Evolutionary conservation across 2,329 filamentous ascomycete species (phyloP).

Genomic region (Colletotrichum sp.): DNA sequence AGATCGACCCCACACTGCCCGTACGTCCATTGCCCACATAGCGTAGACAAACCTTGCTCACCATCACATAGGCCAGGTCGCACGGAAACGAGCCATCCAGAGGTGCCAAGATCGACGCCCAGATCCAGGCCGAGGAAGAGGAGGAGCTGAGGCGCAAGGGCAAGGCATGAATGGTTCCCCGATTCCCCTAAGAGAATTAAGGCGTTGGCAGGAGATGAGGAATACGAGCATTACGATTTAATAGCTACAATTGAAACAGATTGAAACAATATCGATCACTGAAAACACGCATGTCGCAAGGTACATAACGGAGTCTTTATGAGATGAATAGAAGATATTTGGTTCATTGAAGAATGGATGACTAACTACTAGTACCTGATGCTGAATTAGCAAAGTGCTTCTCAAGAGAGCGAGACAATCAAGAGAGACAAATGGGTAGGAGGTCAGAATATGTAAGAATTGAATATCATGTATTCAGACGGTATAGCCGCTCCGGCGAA

Average conservation of each 20-base stretch:
- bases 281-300: no score
- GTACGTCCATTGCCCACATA: constrained; percentile 38
- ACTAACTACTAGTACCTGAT: neutral
- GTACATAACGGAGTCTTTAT: no score
- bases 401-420: neutral
- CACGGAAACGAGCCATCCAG: constrained; percentile 77
- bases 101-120: constrained; percentile 74
- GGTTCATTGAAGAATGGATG: no score
- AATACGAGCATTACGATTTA: neutral
- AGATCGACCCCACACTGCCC: constrained; percentile 66
- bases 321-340: no score
- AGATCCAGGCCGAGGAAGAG: constrained; percentile 72
- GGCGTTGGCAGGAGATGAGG: neutral
- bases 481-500: constrained; percentile 88
- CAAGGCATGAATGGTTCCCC: constrained; percentile 28
- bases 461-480: constrained; percentile 81
- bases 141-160: constrained; percentile 67
- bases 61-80: constrained; percentile 52
- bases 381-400: neutral
- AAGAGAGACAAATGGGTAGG: constrained; percentile 22
- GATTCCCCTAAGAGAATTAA: neutral
- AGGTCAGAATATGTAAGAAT: constrained; percentile 99
- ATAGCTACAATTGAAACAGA: neutral
- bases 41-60: no score
- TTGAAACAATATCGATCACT: neutral